These are phyloP conservation scores for Scalesia atractyloides DNA, from an alignment of 129 eudicot species.

Conservation along the genomic window DNA sequence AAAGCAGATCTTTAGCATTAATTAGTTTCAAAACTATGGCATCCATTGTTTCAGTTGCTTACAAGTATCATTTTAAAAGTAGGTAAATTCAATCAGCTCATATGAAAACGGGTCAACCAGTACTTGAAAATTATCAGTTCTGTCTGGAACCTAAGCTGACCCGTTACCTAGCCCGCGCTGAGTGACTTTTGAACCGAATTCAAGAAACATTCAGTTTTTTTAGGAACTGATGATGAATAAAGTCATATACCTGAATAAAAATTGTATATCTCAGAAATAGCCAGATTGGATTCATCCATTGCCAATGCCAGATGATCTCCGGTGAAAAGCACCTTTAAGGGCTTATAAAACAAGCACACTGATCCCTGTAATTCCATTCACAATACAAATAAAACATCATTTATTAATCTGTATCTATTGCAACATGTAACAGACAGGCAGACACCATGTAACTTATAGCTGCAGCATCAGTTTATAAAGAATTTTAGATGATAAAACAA, in stretches of 20 bases:
- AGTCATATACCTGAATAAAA: constrained; percentile 54
- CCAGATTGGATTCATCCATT: constrained; percentile 40
- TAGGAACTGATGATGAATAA: neutral
- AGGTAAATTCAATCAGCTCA: neutral
- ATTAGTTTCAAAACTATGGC: too few species aligned
- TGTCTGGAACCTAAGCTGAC: neutral
- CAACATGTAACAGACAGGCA: constrained; percentile 1
- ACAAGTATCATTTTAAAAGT: neutral
- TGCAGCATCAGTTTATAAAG: neutral
- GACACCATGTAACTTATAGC: neutral
- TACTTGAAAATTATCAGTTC: neutral
- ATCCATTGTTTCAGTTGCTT: neutral
- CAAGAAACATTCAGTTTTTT: neutral
- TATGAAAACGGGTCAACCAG: neutral
- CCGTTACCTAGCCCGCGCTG: neutral
- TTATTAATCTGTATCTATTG: neutral
- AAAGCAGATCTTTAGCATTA: neutral
- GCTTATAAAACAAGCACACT: constrained; percentile 67
- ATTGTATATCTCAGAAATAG: constrained; percentile 50
- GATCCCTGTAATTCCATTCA: constrained; percentile 53
- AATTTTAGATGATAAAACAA: neutral
- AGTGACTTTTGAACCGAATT: constrained; percentile 3
- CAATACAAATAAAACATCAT: neutral
- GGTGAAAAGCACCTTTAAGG: constrained; percentile 61
- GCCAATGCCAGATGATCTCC: constrained; percentile 64